These are phyloP conservation scores for Saccharum spontaneum DNA, from an alignment of 176 grass and related monocot genomes.

Conservation along the genomic window DNA sequence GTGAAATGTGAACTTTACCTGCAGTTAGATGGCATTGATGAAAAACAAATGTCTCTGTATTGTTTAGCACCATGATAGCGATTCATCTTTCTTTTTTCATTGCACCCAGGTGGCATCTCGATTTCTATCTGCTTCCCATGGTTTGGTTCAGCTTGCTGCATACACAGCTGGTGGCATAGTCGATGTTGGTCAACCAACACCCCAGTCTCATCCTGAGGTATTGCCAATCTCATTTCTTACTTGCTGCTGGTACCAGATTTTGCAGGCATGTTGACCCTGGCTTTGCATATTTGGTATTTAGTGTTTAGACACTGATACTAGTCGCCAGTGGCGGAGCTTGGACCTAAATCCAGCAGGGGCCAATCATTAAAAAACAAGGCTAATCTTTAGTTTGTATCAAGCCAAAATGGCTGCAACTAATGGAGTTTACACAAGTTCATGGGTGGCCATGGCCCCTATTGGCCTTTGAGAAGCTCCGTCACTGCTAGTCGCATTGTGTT, in stretches of 20 bases:
- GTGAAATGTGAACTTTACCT: background rate
- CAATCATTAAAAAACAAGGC: background rate
- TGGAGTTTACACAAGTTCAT: background rate
- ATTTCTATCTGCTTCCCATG: conserved; percentile 35
- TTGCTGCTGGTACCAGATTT: conserved; percentile 4
- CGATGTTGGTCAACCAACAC: conserved; percentile 78
- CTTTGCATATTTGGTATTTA: background rate
- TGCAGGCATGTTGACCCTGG: background rate
- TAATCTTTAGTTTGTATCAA: background rate
- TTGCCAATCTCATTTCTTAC: background rate
- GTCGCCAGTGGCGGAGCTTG: background rate
- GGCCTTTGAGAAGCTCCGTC: background rate
- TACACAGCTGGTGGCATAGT: conserved; percentile 42
- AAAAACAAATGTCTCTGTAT: background rate
- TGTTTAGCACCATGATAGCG: conserved; percentile 10
- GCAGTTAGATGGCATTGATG: background rate
- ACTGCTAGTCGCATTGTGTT: background rate
- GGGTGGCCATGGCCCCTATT: background rate
- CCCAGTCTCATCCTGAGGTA: conserved; percentile 80
- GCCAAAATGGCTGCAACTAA: background rate
- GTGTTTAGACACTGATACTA: conserved; percentile 13
- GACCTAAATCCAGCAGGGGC: background rate
- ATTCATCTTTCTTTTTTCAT: background rate
- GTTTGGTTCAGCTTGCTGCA: conserved; percentile 23
- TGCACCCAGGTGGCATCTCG: conserved; percentile 40